Base-by-base conservation (phyloP, 805 yeast species). In the Wickerhamiella shivajii region DNA sequence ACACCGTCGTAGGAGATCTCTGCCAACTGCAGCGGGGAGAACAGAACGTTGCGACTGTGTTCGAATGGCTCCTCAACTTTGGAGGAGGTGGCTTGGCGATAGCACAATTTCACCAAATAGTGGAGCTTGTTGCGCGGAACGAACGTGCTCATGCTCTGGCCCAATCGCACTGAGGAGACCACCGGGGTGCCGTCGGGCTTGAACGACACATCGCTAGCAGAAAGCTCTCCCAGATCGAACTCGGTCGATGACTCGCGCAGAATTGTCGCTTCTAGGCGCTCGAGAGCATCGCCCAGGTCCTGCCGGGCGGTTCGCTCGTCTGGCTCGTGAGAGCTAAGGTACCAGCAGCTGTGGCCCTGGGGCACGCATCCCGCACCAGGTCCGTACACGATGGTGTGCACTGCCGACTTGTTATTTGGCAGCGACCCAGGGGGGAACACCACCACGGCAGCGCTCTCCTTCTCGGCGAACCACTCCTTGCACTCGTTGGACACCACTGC, bases 1-100 rank as follows among this genome's bases (percentile, higher is more conserved):
- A 80, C 69, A 19, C 95, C 97, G 52, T 87, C 96, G 53, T 84
- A 87, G 24, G 93, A 77, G 19, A 90, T 67, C 50, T 87, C 97
- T 6, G 78, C 63, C 1, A 85, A 74, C 16, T 93, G 92, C 71
- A 78, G 70, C 30, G 73, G 59, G 27, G 66, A 53, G 39, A 37
- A 60, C 41, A 39, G 55, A 26, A 48, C 42, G 50, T 40, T 54
- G 46, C 38, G 42, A 27, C 38, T 47, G 13, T 40, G 24, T 18
- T 28, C 18, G 18, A 31, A 36, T 16, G 39, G 33, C 3, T 35
- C 37, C 13, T 34, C 35, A 30, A 37, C 24, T 39, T 24, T 37
- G 28, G 39, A 23, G 18, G 39, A 42, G 9, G 53, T 46, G 37
- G 56, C 58, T 49, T 77, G 78, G 5, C 71, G 65, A 49, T 71